phyloP scores from a whole-genome alignment of 2,329 filamentous ascomycete genomes.

The Talaromyces islandicus region DNA sequence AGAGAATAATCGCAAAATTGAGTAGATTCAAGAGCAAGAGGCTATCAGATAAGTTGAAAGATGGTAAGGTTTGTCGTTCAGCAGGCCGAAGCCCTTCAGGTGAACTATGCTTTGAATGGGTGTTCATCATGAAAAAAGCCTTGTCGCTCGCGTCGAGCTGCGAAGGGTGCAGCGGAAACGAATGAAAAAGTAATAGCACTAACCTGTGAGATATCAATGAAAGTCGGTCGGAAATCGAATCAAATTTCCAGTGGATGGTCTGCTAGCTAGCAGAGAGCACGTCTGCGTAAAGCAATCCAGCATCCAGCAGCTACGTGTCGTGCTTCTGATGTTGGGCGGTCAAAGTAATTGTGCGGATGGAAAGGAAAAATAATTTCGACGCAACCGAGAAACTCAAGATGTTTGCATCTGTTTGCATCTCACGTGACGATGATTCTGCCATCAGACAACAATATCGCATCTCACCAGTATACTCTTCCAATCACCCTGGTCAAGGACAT shows the following conservation, averaged over 20 bases:
- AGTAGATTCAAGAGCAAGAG: neutral
- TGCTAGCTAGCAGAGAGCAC: neutral
- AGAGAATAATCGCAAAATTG: neutral
- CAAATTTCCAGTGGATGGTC: neutral
- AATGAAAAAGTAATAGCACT: neutral
- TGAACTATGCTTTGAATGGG: conserved; percentile 24
- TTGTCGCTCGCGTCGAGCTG: conserved; percentile 27
- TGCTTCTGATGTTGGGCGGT: neutral
- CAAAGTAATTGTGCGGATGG: neutral
- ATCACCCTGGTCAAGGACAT: neutral
- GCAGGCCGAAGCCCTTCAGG: conserved; percentile 20
- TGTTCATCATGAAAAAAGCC: conserved; percentile 18
- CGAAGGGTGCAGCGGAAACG: conserved; percentile 24
- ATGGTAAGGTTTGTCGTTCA: conserved; percentile 24
- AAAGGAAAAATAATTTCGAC: neutral
- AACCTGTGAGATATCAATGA: neutral
- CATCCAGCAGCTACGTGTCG: neutral
- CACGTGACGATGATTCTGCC: neutral
- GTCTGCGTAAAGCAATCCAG: neutral
- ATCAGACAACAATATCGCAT: neutral
- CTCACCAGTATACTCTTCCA: neutral
- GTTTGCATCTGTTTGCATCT: neutral
- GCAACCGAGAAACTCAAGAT: neutral
- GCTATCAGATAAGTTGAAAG: conserved; percentile 19
- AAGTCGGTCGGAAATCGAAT: neutral